Base-by-base conservation (phyloP, 371 early-diverging fungal species). In the Apophysomyces elegans region DNA sequence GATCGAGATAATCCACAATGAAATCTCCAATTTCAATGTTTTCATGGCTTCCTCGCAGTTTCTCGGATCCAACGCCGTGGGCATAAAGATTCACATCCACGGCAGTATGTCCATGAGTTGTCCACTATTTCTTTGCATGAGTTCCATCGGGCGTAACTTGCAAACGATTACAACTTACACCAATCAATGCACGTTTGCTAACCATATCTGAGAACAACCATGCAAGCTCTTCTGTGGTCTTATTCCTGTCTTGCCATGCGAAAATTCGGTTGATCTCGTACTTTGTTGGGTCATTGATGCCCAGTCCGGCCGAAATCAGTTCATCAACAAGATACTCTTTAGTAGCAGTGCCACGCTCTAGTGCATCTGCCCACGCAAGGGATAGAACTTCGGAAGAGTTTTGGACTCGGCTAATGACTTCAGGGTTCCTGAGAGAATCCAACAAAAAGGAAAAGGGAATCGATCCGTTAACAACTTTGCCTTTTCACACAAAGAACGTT, bases 11-110 rank as follows among this genome's bases (percentile, higher is more conserved):
- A 7, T 78, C 46, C 16, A 68, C 75, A 56, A 94, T 86, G 64
- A 91, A 92, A 37, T 79, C 54, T 57, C 93, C 92, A 64, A 94
- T 88, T 7, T 91, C 91, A 0, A 88, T 93, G 78, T 94, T 94
- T 65, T 93, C 92, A 68, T 87, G 86, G 80, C 88, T 91, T 21
- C 92, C 92, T 21, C 79, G 73, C 59, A 93, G 79, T 57, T 71
- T 56, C 5, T 86, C 72, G 9, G 83, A 71, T 26, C 77, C 67
- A 7, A 63, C 61, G 6, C 92, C 91, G 64, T 87, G 82, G 4
- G 92, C 92, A 71, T 92, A 93, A 66, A 86, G 64, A 43, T 84
- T 85, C 37, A 86, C 87, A 59, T 87, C 86, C 5, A 85, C 86
- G 7, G 76, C 87, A 35, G 82, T 84, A 58, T 86, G 88, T 11